A percentile compares a stretch with the other conserved stretches of the same genome.
Evolutionary conservation across 2,329 filamentous ascomycete genomes (phyloP).

Genomic region (Phyllosticta capitalensis): DNA sequence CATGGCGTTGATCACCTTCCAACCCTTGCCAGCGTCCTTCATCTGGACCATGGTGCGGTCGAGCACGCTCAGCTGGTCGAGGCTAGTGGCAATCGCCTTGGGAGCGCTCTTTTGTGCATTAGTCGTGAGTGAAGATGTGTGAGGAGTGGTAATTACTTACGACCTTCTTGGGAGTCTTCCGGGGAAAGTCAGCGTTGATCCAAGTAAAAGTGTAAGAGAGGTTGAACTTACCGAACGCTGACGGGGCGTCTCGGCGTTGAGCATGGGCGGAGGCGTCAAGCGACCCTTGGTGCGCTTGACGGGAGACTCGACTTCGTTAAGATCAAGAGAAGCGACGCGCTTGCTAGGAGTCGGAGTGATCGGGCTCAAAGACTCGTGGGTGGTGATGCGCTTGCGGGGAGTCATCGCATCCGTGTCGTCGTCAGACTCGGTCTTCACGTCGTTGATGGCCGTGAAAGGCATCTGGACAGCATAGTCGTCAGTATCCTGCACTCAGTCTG

Average conservation of each 20-base stretch:
- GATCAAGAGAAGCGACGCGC: not conserved
- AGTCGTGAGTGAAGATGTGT: not conserved
- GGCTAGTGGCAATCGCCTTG: constrained; percentile 8
- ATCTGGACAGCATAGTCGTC: too few relatives aligned
- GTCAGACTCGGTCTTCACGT: not conserved
- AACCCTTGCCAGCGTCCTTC: constrained; percentile 14
- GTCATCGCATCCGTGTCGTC: not conserved
- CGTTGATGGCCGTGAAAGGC: too few relatives aligned
- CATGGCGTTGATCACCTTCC: constrained; percentile 12
- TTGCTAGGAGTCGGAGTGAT: not conserved
- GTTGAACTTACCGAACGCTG: constrained; percentile 1
- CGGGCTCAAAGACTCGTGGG: not conserved
- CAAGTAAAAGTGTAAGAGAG: not conserved
- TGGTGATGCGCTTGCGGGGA: not conserved
- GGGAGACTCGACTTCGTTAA: not conserved
- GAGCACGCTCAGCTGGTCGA: constrained; percentile 9
- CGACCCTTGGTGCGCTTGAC: constrained; percentile 5
- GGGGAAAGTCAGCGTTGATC: not conserved
- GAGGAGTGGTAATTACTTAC: not conserved
- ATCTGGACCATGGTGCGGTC: constrained; percentile 12
- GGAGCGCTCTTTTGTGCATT: not conserved
- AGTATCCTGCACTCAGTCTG: too few relatives aligned
- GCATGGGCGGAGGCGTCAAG: not conserved
- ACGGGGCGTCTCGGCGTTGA: not conserved
- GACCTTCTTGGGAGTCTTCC: not conserved